Evolutionary conservation across 2,329 filamentous ascomycete species (phyloP).

Genomic region (Apiospora pterosperma): DNA sequence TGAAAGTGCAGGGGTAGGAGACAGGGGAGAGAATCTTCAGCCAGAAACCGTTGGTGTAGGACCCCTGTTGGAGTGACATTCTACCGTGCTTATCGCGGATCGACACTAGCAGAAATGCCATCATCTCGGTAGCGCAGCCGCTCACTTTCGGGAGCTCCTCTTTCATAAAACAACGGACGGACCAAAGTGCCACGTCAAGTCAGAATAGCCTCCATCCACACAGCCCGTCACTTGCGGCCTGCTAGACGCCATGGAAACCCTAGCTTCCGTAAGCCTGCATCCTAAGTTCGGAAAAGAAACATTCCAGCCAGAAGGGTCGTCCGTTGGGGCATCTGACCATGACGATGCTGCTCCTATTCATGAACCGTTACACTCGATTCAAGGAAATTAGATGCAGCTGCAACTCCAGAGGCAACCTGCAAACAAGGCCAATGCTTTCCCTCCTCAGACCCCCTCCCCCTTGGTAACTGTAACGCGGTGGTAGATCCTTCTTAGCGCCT

Average conservation of each 20-base stretch:
- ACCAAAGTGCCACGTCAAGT: background rate
- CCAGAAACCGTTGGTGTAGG: background rate
- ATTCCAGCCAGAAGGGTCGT: background rate
- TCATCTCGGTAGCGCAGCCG: constrained; percentile 8
- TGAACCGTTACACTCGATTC: background rate
- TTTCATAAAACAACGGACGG: background rate
- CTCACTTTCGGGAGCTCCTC: background rate
- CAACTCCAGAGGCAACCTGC: background rate
- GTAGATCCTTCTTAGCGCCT: background rate
- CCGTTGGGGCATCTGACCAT: background rate
- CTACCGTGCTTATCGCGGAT: constrained; percentile 4
- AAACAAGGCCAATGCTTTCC: background rate
- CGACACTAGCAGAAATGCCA: constrained; percentile 9
- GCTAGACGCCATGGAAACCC: background rate
- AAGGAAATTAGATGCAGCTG: background rate
- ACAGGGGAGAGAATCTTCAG: background rate
- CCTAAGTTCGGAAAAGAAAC: background rate
- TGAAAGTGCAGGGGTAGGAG: background rate
- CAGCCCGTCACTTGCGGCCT: background rate
- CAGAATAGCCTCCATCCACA: background rate
- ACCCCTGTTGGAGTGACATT: background rate
- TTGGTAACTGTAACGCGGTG: background rate
- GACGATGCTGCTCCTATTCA: background rate
- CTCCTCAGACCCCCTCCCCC: background rate
- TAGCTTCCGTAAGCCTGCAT: background rate